Evolutionary conservation across 2,329 filamentous ascomycete genomes (phyloP), one percentile per base, ranked within the genome.

Genomic region (Ascomycota sp.): DNA sequence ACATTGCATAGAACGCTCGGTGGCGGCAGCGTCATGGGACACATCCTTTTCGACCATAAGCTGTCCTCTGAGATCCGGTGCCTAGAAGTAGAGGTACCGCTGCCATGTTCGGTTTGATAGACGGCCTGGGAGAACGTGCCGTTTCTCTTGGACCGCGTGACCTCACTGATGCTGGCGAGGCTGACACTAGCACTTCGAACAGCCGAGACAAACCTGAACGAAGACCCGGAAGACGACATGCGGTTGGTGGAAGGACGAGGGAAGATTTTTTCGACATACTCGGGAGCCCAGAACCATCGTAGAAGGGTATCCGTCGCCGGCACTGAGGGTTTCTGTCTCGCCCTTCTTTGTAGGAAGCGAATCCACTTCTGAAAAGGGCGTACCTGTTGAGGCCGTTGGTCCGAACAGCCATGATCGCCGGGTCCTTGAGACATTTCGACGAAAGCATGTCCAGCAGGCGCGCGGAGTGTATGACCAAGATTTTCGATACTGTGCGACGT

Each of bases 171-270:
- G 41, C 75, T 81, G 28, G 72, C 66, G 34, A 85, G 57, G 35
- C 82, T 92, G 35, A 81, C 62, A 34, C 76, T 85, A 30, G 79
- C 77, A 36, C 81, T 89, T 46, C 76, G 82, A 40, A 91, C 65
- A 11, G 70, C 75, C n/a, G 74, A 70, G 24, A 94, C 69, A 43
- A 85, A 83, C 2, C 68, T 76, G 35, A 80, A 71, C 0, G 83
- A 91, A 6, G 78, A 81, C 1, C 65, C 65, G 9, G 79, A 79
- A 2, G 75, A 77, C 7, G 68, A 33, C 25, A 33, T 28, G 2
- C 24, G 27, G 22, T 30, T 30, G n/a, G 25, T 36, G 28, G 34
- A 33, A 10, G 22, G 9, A 19, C 20, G 15, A 10, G 32, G 27
- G 21, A 29, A 30, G 11, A 9, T 20, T 9, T 8, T 4, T 8